Evolutionary conservation across 2,329 filamentous ascomycete genomes (phyloP), one percentile per base, ranked within the genome.

Genomic region (Thelonectria discophora): DNA sequence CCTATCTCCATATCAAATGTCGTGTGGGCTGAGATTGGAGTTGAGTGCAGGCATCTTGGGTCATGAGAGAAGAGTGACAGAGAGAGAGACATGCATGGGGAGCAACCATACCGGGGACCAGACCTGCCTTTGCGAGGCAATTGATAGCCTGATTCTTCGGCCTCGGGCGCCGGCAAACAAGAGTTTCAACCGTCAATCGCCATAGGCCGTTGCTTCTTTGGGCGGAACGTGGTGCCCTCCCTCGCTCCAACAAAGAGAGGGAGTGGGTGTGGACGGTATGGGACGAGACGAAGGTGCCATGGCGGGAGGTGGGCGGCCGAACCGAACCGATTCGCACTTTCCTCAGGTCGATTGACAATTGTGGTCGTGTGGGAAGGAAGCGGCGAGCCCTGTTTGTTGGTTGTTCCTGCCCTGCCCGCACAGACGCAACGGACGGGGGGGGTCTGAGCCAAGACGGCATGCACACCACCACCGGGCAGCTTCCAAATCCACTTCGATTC

Each of bases 21-120:
- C 53, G 63, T 70, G 63, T 72, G 69, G 69, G 65, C 69, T 72
- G 68, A 72, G 69, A 71, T 69, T 72, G 63, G 63, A 72, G 69
- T 49, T 72, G 65, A 47, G 60, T 62, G 64, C 65, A 67, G 56
- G 64, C 64, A 61, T 64, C 45, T 47, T 42, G 42, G 50, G 37
- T 66, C 48, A 37, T 49, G 50, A 24, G 21, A 24, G n/a, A n/a
- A n/a, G n/a, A n/a, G n/a, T n/a, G n/a, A n/a, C n/a, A n/a, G n/a
- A n/a, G 61, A 30, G 27, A 30, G 27, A 30, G 27, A 30, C 27
- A 52, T 55, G 45, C 51, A 63, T 59, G 56, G 40, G 48, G 37
- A 53, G 56, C 50, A 42, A 50, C 34, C 51, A 10, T 49, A 42
- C 21, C 27, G 27, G 9, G 27, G 7, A 10, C 27, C 27, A 30